Conservation (phyloP, 768 basidiomycete species). For the Gymnopilus junonius region DNA sequence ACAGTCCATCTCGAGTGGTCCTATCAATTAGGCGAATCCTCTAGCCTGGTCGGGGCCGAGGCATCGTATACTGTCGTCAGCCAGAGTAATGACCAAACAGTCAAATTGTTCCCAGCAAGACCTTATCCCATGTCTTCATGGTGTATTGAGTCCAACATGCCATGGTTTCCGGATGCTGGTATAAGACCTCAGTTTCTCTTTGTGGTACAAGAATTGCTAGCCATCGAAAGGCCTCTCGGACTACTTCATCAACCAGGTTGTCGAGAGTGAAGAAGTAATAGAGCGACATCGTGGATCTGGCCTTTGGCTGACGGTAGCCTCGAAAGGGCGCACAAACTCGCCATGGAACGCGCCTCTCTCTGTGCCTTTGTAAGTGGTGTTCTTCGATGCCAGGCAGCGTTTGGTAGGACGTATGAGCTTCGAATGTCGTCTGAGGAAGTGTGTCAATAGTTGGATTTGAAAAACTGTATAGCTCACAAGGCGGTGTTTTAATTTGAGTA, state of each 20-base stretch:
- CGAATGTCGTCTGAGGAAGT: not conserved
- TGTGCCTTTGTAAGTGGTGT: not conserved
- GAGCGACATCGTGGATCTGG: not conserved
- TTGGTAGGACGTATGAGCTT: not conserved
- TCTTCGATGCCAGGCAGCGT: not conserved
- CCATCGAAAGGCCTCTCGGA: too few species aligned
- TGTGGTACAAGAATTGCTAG: too few species aligned
- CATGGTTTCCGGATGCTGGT: not conserved
- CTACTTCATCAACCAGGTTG: not conserved
- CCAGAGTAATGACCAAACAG: too few species aligned
- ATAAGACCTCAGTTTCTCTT: not conserved
- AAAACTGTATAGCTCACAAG: not conserved
- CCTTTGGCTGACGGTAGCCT: too few species aligned
- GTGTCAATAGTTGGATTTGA: not conserved
- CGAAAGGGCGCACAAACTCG: not conserved
- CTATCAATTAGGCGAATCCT: too few species aligned
- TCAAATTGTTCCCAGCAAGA: too few species aligned
- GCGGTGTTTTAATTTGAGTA: not conserved
- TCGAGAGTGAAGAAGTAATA: not conserved
- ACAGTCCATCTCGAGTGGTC: too few species aligned
- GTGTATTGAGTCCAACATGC: not conserved
- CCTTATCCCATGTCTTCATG: not conserved
- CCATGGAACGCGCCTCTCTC: too few species aligned
- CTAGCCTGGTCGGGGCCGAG: too few species aligned
- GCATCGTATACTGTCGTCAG: too few species aligned